These are phyloP conservation scores for Monilinia polystroma DNA, from an alignment of 2,329 filamentous ascomycete species.

Conservation along the genomic window DNA sequence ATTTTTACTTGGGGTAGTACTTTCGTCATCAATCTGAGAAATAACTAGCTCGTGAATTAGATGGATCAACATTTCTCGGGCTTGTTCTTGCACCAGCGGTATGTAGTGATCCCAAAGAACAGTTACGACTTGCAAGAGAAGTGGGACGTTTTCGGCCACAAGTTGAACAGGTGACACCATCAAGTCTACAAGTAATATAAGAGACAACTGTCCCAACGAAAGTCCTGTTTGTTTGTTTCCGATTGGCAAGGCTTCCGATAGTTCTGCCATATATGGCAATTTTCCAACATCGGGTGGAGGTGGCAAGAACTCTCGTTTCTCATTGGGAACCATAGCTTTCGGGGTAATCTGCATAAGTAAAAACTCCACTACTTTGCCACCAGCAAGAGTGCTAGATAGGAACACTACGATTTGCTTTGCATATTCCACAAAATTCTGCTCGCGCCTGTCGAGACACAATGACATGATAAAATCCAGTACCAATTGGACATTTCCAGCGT, in stretches of 20 bases:
- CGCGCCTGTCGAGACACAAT: conserved; percentile 85
- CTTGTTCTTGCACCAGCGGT: conserved; percentile 90
- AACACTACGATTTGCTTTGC: conserved; percentile 98
- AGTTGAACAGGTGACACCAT: conserved; percentile 91
- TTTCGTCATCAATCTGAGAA: conserved; percentile 68
- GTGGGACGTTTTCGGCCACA: conserved; percentile 73
- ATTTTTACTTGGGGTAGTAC: conserved; percentile 60
- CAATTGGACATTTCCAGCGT: conserved; percentile 89
- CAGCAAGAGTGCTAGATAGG: conserved; percentile 79
- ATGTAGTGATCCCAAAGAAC: conserved; percentile 98
- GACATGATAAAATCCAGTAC: conserved; percentile 96
- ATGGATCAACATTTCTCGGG: conserved; percentile 96
- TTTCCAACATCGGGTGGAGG: conserved; percentile 70
- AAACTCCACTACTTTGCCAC: conserved; percentile 91
- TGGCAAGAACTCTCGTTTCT: conserved; percentile 68
- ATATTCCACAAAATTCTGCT: conserved; percentile 97
- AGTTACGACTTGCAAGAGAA: conserved; percentile 85
- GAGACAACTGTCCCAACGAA: conserved; percentile 85
- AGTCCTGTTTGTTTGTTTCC: conserved; percentile 91
- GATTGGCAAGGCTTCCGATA: conserved; percentile 74
- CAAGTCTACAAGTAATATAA: conserved; percentile 91
- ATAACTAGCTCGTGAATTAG: conserved; percentile 95
- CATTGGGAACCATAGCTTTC: conserved; percentile 93
- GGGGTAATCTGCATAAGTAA: conserved; percentile 87
- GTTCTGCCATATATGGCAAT: conserved; percentile 86